Conservation (phyloP, 148 eudicot genomes). For the Arbutus unedo region DNA sequence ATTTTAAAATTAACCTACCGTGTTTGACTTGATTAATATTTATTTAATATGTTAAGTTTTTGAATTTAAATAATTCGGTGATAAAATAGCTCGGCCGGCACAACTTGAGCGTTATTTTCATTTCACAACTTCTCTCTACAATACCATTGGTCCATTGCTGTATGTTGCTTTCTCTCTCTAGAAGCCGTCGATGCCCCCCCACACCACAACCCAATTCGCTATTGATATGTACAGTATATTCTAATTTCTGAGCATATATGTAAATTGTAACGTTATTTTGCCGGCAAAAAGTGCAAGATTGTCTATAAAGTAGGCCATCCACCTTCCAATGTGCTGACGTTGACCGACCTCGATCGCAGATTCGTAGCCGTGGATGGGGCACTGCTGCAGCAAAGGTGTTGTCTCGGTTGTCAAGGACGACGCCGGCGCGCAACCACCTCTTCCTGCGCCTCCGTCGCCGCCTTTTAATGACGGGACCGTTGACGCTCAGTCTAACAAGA, state of each 20-base stretch:
- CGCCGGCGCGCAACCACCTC: no score
- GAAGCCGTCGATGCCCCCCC: no score
- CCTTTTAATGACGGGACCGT: conserved; percentile 12
- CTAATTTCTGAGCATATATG: neutral
- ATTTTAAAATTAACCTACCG: no score
- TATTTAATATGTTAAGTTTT: no score
- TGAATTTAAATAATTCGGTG: no score
- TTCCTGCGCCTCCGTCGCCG: neutral
- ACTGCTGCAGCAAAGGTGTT: conserved; percentile 56
- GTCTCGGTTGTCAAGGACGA: neutral
- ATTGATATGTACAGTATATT: neutral
- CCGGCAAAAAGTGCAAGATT: neutral
- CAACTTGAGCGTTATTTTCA: no score
- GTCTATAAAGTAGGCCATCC: neutral
- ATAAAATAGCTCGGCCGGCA: no score
- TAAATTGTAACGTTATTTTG: neutral
- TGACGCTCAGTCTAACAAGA: conserved; percentile 19
- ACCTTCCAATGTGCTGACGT: conserved; percentile 12
- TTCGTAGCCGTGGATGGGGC: conserved; percentile 46
- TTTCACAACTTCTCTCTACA: no score
- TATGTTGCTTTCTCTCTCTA: no score
- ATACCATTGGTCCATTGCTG: no score
- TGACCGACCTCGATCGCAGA: conserved; percentile 17
- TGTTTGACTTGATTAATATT: no score
- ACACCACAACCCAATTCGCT: neutral